A percentile compares a stretch with the other conserved stretches of the same genome.
phyloP scores from a whole-genome alignment of 306 rosid species.

The Ormosia emarginata region DNA sequence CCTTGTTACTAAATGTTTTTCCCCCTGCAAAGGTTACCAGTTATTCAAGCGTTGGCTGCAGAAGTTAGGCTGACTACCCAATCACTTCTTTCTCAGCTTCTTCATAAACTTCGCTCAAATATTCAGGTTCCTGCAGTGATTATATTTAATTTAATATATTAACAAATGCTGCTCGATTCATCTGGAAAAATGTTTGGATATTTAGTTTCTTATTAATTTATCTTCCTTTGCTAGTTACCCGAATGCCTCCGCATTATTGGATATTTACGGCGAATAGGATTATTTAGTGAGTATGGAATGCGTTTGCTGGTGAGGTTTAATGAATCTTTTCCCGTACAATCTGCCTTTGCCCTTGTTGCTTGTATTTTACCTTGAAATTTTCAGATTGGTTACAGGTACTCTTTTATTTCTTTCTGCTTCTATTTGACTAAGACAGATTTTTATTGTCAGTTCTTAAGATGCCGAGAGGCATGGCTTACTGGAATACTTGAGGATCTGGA shows the following conservation, averaged over 20 bases:
- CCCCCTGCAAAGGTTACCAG: constrained; percentile 52
- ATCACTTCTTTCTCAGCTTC: constrained; percentile 95
- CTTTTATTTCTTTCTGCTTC: not conserved
- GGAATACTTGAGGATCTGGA: constrained; percentile 95
- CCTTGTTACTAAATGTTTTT: not conserved
- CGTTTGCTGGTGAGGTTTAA: constrained; percentile 76
- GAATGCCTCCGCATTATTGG: constrained; percentile 97
- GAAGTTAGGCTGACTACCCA: constrained; percentile 92
- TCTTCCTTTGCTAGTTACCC: constrained; percentile 61
- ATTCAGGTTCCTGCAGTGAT: constrained; percentile 65
- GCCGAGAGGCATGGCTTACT: constrained; percentile 96
- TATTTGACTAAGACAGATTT: constrained; percentile 21
- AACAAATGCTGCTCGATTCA: constrained; percentile 7
- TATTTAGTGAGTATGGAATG: constrained; percentile 93
- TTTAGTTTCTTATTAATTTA: constrained; percentile 14
- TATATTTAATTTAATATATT: constrained; percentile 4
- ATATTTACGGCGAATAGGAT: constrained; percentile 85
- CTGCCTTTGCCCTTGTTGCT: constrained; percentile 7
- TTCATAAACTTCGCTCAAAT: constrained; percentile 96
- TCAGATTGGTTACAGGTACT: constrained; percentile 1
- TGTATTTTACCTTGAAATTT: constrained; percentile 2
- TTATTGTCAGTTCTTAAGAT: constrained; percentile 78
- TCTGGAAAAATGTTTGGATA: not conserved
- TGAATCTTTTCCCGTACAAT: not conserved
- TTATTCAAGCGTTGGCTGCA: constrained; percentile 83